phyloP scores from a whole-genome alignment of 78 protist species.

The Speleostelium caveatum region DNA sequence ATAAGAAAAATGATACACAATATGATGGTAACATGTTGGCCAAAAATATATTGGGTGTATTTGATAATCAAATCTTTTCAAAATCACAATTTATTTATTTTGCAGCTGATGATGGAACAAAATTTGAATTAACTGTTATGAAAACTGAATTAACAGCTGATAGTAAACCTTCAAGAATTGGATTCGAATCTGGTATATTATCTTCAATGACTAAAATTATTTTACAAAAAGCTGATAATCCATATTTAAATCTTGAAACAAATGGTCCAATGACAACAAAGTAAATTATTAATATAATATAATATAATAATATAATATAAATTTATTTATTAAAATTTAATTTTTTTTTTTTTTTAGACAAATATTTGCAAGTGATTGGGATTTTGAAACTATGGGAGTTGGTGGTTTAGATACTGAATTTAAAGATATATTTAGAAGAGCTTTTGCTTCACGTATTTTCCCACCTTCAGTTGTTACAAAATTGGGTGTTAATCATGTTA shows the following conservation, averaged over 20 bases:
- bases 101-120: not conserved
- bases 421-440: conserved; percentile 96
- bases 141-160: not conserved
- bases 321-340: not conserved
- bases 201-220: conserved; percentile 26
- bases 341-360: not conserved
- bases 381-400: conserved; percentile 97
- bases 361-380: conserved; percentile 88
- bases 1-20: not conserved
- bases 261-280: conserved; percentile 40
- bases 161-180: not conserved
- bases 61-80: conserved; percentile 4
- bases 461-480: conserved; percentile 91
- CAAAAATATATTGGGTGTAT: not conserved
- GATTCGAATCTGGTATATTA: conserved; percentile 34
- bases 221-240: conserved; percentile 17
- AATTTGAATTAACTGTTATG: not conserved
- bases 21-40: conserved; percentile 11
- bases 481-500: conserved; percentile 97
- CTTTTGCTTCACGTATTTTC: conserved; percentile 98
- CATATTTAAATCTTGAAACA: conserved; percentile 39
- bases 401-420: conserved; percentile 97
- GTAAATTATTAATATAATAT: conserved; percentile 2
- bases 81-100: conserved; percentile 16
- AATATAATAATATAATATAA: no score